These are phyloP conservation scores for Fennellomyces sp. DNA, from an alignment of 371 early-diverging fungal species.

Conservation along the genomic window DNA sequence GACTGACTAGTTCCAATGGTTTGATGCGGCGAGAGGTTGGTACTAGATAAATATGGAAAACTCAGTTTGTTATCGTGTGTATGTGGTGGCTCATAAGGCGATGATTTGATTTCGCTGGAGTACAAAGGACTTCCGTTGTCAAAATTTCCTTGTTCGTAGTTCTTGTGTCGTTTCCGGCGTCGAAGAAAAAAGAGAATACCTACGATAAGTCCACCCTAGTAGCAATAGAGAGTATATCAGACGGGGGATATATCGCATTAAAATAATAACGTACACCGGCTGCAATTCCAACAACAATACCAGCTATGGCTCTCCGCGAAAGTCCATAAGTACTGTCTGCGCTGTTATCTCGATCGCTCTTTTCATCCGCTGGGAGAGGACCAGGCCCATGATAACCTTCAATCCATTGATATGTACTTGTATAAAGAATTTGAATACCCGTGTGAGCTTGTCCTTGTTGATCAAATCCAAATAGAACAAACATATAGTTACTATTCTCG, in stretches of 20 bases:
- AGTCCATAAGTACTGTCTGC: background rate
- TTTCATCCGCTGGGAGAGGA: background rate
- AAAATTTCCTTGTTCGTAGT: too few species aligned
- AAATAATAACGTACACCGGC: background rate
- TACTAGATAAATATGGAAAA: too few species aligned
- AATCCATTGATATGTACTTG: background rate
- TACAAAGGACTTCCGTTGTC: too few species aligned
- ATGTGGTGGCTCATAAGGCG: too few species aligned
- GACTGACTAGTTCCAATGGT: too few species aligned
- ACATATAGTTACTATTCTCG: background rate
- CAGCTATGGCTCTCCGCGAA: background rate
- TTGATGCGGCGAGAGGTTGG: too few species aligned
- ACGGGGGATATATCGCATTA: background rate
- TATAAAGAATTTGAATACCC: background rate
- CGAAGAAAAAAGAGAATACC: background rate
- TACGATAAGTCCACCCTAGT: background rate
- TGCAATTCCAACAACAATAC: background rate
- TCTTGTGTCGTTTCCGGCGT: background rate
- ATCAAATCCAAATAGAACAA: background rate
- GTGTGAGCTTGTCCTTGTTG: background rate
- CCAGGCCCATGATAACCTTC: background rate
- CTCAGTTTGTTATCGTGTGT: too few species aligned
- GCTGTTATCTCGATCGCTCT: background rate
- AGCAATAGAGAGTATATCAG: background rate
- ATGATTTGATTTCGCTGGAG: too few species aligned